Conservation (phyloP, 2,329 filamentous ascomycete genomes). For the Dendrostoma leiphaemia region DNA sequence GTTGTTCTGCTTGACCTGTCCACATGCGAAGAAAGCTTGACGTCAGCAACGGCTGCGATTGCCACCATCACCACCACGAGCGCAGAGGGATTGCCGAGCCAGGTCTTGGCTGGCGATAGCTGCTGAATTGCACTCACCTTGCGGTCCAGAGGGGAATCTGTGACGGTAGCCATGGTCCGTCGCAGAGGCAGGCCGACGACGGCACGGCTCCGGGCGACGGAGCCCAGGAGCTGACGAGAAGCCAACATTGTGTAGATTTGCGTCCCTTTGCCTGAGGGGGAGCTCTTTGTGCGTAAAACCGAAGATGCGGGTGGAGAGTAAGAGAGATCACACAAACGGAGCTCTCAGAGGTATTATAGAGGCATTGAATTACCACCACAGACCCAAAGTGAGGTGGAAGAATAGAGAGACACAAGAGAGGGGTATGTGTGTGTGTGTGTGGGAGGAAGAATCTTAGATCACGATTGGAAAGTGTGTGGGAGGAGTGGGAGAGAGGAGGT, state of each 20-base stretch:
- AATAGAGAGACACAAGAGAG: background rate
- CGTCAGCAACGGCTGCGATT: slow-evolving; percentile 13
- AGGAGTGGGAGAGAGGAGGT: slow-evolving; percentile 16
- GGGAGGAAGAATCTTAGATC: no score
- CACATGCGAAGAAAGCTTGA: slow-evolving; percentile 2
- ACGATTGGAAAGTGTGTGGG: slow-evolving; percentile 1
- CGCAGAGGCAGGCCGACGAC: slow-evolving; percentile 59
- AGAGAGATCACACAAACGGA: slow-evolving; percentile 25
- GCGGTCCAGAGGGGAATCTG: slow-evolving; percentile 81
- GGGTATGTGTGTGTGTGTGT: background rate
- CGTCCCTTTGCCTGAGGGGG: slow-evolving; percentile 12
- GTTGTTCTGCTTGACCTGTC: slow-evolving; percentile 86
- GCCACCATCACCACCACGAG: no score
- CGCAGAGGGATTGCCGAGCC: background rate
- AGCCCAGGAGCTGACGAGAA: slow-evolving; percentile 68
- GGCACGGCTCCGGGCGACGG: slow-evolving; percentile 60
- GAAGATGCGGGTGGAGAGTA: slow-evolving; percentile 11
- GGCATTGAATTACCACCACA: slow-evolving; percentile 18
- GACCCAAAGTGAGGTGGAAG: background rate
- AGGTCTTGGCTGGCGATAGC: background rate
- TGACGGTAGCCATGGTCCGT: slow-evolving; percentile 76
- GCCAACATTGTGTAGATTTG: slow-evolving; percentile 60
- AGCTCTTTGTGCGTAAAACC: slow-evolving; percentile 5
- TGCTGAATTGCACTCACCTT: slow-evolving; percentile 60
- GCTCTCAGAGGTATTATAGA: slow-evolving; percentile 15